A percentile compares a stretch with the other conserved stretches of the same genome.
Conservation (phyloP, 352 stramenopile genomes). For the Globisporangium yorkense region DNA sequence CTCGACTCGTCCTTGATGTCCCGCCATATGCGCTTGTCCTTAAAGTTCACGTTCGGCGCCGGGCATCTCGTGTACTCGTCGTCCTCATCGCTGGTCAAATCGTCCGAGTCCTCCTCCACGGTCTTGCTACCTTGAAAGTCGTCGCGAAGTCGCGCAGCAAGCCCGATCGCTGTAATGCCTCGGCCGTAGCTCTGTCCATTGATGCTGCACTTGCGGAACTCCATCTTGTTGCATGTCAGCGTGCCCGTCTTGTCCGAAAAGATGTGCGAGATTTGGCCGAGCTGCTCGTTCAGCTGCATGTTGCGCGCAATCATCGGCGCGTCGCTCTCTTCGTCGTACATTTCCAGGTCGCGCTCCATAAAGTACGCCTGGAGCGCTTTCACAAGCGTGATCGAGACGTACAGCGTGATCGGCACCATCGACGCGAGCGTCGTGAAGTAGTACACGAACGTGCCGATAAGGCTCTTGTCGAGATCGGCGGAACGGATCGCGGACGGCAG, state of each 20-base stretch:
- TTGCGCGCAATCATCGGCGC: slow-evolving; percentile 74
- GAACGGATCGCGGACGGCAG: slow-evolving; percentile 26
- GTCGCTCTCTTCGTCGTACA: slow-evolving; percentile 76
- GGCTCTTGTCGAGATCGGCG: slow-evolving; percentile 23
- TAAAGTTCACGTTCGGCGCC: slow-evolving; percentile 75
- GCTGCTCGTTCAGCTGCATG: slow-evolving; percentile 85
- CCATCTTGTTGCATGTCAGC: slow-evolving; percentile 88
- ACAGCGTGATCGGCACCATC: slow-evolving; percentile 87
- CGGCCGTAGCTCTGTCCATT: slow-evolving; percentile 75
- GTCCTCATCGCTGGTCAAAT: slow-evolving; percentile 18
- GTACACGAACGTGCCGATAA: slow-evolving; percentile 72
- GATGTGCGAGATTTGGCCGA: slow-evolving; percentile 95
- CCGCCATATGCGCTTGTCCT: slow-evolving; percentile 52
- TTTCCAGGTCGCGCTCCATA: slow-evolving; percentile 80
- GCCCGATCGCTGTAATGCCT: slow-evolving; percentile 77
- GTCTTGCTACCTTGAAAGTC: slow-evolving; percentile 45
- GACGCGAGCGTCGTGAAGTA: slow-evolving; percentile 80
- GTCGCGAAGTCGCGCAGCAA: slow-evolving; percentile 55
- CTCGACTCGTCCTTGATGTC: slow-evolving; percentile 38
- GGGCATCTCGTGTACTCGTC: slow-evolving; percentile 26
- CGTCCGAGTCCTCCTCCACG: slow-evolving; percentile 35
- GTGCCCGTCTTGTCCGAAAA: slow-evolving; percentile 93
- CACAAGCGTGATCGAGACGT: slow-evolving; percentile 87
- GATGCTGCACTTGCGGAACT: slow-evolving; percentile 87
- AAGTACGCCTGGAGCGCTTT: slow-evolving; percentile 87